Base-by-base conservation (phyloP, 768 basidiomycete genomes). In the Ramaria sp. region DNA sequence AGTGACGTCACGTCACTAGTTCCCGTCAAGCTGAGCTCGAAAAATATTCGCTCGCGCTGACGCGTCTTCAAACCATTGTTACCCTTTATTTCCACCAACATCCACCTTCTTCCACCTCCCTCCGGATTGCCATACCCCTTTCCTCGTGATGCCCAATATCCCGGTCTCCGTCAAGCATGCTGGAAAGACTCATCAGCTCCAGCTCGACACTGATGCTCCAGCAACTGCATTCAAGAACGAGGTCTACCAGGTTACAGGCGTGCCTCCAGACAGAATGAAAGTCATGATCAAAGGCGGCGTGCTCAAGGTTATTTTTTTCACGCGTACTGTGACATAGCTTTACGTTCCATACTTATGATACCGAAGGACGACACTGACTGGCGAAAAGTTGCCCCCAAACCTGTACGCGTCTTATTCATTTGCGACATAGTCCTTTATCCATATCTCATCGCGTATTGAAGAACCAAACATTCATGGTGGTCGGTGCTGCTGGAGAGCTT, bases 221-320 rank as follows among this genome's bases (percentile, higher is more conserved):
- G 80, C 85, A 2, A 65, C 73, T 15, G 79, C 71, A 13, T 94
- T 98, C 78, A 97, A 96, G 69, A 81, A 91, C 60, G 75, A 81
- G 4, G 75, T 98, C 34, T 88, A 88, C 65, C 78, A 84, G 43
- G 72, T 76, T 47, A 97, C 93, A 0, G 92, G 91, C 7, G 86
- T 98, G 2, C 92, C 90, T 3, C 70, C 81, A 37, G 91, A 95
- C 66, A 78, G 93, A 49, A 94, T 96, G 91, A 99, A 98, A 72
- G 86, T 98, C 61, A 93, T 96, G 88, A 78, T 94, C 68, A 97
- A 96, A 68, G 88, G 88, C 54, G 88, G 87, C 38, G 77, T 91
- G 54, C 79, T 96, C 64, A 95, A 94, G 81, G 91, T 89, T 37
- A 2, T 9, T 37, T 9, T 37, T 37, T 9, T 10, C 9, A 30